These are phyloP conservation scores for Kwoniella heveanensis DNA, from an alignment of 768 basidiomycete genomes.

Conservation along the genomic window DNA sequence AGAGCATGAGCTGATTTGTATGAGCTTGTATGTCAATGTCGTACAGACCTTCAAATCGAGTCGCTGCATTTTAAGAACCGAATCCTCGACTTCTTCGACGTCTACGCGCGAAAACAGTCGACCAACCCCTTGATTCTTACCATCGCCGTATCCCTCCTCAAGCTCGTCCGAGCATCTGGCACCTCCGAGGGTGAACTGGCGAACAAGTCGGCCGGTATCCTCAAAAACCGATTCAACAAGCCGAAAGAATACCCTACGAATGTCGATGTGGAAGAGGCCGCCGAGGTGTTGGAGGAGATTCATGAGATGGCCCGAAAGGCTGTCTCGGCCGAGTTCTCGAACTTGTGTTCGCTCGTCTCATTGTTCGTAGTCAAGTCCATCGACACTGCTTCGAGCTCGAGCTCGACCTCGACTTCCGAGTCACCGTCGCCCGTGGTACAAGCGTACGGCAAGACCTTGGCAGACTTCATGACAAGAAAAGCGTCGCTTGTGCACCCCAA, in stretches of 20 bases:
- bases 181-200: slow-evolving; percentile 83
- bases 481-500: slow-evolving; percentile 69
- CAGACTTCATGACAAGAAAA: slow-evolving; percentile 79
- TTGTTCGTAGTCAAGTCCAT: slow-evolving; percentile 69
- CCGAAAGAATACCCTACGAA: slow-evolving; percentile 66
- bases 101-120: slow-evolving; percentile 74
- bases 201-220: slow-evolving; percentile 79
- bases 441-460: slow-evolving; percentile 68
- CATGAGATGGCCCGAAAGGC: slow-evolving; percentile 73
- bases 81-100: slow-evolving; percentile 90
- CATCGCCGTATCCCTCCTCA: slow-evolving; percentile 74
- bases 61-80: slow-evolving; percentile 96
- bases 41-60: slow-evolving; percentile 76
- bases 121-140: slow-evolving; percentile 70
- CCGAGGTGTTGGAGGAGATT: slow-evolving; percentile 64
- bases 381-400: slow-evolving; percentile 15
- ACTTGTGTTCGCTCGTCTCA: slow-evolving; percentile 69
- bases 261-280: slow-evolving; percentile 59
- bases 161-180: slow-evolving; percentile 68
- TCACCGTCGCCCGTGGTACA: slow-evolving; percentile 55
- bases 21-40: too few relatives aligned
- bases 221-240: slow-evolving; percentile 73
- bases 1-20: too few relatives aligned
- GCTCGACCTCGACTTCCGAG: slow-evolving; percentile 2
- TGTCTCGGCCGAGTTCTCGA: slow-evolving; percentile 66